Base-by-base conservation (phyloP, 805 yeast genomes). In the Myxozyma kluyveri region DNA sequence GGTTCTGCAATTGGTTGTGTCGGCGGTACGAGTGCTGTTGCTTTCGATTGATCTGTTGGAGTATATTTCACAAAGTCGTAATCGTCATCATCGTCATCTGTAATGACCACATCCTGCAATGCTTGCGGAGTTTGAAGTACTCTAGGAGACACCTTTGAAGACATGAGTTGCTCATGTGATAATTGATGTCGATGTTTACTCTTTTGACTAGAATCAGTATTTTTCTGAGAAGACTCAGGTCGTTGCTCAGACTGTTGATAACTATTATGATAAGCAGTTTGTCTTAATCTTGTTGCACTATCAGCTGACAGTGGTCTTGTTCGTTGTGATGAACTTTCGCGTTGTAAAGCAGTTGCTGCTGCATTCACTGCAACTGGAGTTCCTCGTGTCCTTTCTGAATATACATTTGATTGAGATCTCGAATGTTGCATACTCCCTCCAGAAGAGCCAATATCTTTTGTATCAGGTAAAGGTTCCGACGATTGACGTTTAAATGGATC, bases 81-180 rank as follows among this genome's bases (percentile, higher is more conserved):
- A 22, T 52, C 52, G 21, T 47, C 52, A 36, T 54, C 59, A 14
- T 54, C 59, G 23, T 54, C 59, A 38, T 54, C 59, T 10, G 59
- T 54, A 18, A 54, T 54, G 2, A 54, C 54, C 14, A 54, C 47
- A 43, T 54, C 53, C 22, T 51, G 54, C 6, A 54, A 41, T 10
- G 46, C 51, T 19, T 42, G 56, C 29, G 56, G 56, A 5, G 59
- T 54, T 21, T 49, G 53, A 7, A 54, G 29, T 12, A 48, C 38
- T 38, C 51, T 33, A 5, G 58, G 52, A 9, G 55, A 54, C 3
- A 52, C 19, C 2, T 29, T 26, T 2, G 58, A 54, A 4, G 57
- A 49, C 29, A 54, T 46, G 9, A 54, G 32, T 27, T 54, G 55
- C 29, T 54, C 58, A 32, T 38, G 31, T 12, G 57, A 36, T 22